Conservation (phyloP, 2,329 filamentous ascomycete genomes). For the Botryotinia convoluta region DNA sequence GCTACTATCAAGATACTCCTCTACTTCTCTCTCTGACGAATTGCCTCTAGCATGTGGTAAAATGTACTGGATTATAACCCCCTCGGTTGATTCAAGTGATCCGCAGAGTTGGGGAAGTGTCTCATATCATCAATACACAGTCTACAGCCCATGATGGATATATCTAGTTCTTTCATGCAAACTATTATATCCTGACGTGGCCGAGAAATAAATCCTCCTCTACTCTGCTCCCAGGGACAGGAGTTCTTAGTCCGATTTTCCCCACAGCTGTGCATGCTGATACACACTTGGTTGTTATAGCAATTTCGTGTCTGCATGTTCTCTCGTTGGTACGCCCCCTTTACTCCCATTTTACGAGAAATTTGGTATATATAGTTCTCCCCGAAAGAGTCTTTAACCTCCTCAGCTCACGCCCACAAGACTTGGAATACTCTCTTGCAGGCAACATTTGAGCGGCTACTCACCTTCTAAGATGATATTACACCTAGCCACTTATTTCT, state of each 20-base stretch:
- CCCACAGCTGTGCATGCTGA: not conserved
- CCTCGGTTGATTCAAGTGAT: not conserved
- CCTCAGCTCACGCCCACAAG: not conserved
- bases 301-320: not conserved
- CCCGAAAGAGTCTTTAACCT: not conserved
- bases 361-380: not conserved
- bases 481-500: not conserved
- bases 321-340: not conserved
- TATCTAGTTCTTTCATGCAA: not conserved
- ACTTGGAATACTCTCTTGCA: not conserved
- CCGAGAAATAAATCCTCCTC: not conserved
- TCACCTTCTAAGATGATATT: not conserved
- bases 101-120: not conserved
- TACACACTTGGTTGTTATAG: not conserved
- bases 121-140: not conserved
- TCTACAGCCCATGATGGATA: not conserved
- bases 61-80: not conserved
- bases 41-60: not conserved
- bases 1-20: not conserved
- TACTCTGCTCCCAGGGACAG: not conserved
- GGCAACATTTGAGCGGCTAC: not conserved
- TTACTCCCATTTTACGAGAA: not conserved
- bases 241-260: not conserved
- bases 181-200: not conserved
- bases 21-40: not conserved